These are phyloP conservation scores for Myxozyma kluyveri DNA, from an alignment of 805 yeast species.

Conservation along the genomic window DNA sequence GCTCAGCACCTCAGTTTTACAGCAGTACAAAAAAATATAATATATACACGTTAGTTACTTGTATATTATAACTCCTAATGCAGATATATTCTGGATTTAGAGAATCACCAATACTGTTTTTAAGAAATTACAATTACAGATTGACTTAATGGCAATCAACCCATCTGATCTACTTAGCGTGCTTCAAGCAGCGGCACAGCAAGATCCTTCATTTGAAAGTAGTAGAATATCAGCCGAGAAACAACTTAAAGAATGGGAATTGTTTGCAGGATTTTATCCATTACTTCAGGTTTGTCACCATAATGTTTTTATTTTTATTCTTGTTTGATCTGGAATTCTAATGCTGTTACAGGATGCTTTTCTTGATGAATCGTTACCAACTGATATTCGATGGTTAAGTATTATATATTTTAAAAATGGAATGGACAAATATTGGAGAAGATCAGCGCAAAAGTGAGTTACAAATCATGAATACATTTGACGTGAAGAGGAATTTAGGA, in stretches of 20 bases:
- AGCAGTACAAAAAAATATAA: no score
- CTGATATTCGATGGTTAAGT: slow-evolving; percentile 80
- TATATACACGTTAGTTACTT: no score
- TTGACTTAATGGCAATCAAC: slow-evolving; percentile 12
- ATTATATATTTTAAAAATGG: slow-evolving; percentile 87
- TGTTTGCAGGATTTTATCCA: slow-evolving; percentile 56
- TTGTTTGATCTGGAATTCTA: not conserved
- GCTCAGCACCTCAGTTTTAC: no score
- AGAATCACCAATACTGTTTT: no score
- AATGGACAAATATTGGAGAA: slow-evolving; percentile 79
- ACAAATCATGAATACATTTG: not conserved
- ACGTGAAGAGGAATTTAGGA: not conserved
- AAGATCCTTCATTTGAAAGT: slow-evolving; percentile 41
- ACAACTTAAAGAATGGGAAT: slow-evolving; percentile 69
- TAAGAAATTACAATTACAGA: not conserved
- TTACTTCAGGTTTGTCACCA: slow-evolving; percentile 46
- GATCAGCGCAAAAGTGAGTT: slow-evolving; percentile 53
- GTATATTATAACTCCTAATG: no score
- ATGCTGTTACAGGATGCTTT: slow-evolving; percentile 48
- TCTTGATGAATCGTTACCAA: slow-evolving; percentile 54
- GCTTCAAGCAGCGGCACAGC: slow-evolving; percentile 51
- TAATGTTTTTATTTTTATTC: not conserved
- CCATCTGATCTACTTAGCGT: slow-evolving; percentile 33
- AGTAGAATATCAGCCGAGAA: slow-evolving; percentile 64
- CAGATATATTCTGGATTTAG: no score